Evolutionary conservation across 192 early-diverging fungal genomes (phyloP).

Genomic region (Backusella macrospora): DNA sequence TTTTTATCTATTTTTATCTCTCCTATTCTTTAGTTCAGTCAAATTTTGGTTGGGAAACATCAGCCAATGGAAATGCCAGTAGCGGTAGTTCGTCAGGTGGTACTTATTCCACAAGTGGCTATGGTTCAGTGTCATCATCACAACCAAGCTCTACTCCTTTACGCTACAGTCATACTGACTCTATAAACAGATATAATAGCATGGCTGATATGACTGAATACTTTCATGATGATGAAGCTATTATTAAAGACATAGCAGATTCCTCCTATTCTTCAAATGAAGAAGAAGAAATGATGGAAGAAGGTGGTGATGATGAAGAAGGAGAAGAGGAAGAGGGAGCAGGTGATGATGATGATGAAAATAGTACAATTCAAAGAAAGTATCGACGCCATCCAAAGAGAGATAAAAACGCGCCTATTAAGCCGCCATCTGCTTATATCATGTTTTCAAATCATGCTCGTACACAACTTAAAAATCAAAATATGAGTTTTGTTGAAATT

Average conservation of each 20-base stretch:
- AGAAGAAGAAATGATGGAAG: conserved; percentile 9
- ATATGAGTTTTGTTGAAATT: conserved; percentile 40
- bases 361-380: conserved; percentile 34
- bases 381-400: conserved; percentile 49
- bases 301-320: conserved; percentile 2
- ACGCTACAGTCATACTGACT: neutral
- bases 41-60: neutral
- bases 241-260: neutral
- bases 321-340: neutral
- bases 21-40: neutral
- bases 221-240: neutral
- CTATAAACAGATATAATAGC: neutral
- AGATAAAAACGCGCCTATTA: conserved; percentile 46
- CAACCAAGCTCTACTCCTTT: conserved; percentile 3
- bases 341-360: neutral
- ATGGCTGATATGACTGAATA: neutral
- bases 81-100: conserved; percentile 13
- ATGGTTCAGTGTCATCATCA: conserved; percentile 14
- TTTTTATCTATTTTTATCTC: no score
- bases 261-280: conserved; percentile 23
- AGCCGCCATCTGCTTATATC: conserved; percentile 50
- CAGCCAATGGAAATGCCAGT: conserved; percentile 7
- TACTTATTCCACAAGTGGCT: conserved; percentile 18
- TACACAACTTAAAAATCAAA: conserved; percentile 37
- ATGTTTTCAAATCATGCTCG: conserved; percentile 48